Evolutionary conservation across 2,329 filamentous ascomycete species (phyloP).

Genomic region (Dryadomyces sulphureus): DNA sequence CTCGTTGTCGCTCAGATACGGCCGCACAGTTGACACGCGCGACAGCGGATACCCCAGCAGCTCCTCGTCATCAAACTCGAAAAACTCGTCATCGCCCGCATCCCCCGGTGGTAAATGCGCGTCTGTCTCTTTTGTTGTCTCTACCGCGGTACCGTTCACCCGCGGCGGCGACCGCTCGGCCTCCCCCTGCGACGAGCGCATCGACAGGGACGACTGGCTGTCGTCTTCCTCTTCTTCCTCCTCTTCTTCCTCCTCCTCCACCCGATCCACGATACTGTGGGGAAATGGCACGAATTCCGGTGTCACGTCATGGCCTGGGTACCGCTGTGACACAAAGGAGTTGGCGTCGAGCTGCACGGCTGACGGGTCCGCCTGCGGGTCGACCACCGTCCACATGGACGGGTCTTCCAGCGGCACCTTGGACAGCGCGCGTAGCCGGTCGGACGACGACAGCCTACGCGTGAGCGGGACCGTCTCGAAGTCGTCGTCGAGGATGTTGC

Average conservation of each 20-base stretch:
- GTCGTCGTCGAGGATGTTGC: slow-evolving; percentile 17
- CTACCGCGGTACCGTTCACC: neutral
- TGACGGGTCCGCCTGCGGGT: slow-evolving; percentile 11
- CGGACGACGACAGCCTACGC: slow-evolving; percentile 22
- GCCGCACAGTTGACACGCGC: slow-evolving; percentile 2
- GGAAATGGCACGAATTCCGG: neutral
- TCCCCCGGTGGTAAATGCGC: no score
- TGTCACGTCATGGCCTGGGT: neutral
- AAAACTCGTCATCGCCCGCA: slow-evolving; percentile 8
- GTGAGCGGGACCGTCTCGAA: slow-evolving; percentile 18
- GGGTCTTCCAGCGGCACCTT: slow-evolving; percentile 21
- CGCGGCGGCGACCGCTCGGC: neutral
- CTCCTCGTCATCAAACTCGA: slow-evolving; percentile 12
- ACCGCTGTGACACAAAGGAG: neutral
- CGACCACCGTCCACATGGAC: slow-evolving; percentile 19
- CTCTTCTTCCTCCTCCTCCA: no score
- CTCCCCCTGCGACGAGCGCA: neutral
- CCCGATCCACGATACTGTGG: no score
- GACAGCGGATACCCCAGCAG: slow-evolving; percentile 8
- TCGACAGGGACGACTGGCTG: neutral
- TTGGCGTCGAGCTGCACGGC: neutral
- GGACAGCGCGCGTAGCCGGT: slow-evolving; percentile 21
- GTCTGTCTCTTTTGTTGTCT: no score
- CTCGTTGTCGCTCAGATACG: slow-evolving; percentile 1
- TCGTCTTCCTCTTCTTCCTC: neutral